Evolutionary conservation across 495 filamentous ascomycete species (phyloP).

Genomic region (Lophiotrema nucula): DNA sequence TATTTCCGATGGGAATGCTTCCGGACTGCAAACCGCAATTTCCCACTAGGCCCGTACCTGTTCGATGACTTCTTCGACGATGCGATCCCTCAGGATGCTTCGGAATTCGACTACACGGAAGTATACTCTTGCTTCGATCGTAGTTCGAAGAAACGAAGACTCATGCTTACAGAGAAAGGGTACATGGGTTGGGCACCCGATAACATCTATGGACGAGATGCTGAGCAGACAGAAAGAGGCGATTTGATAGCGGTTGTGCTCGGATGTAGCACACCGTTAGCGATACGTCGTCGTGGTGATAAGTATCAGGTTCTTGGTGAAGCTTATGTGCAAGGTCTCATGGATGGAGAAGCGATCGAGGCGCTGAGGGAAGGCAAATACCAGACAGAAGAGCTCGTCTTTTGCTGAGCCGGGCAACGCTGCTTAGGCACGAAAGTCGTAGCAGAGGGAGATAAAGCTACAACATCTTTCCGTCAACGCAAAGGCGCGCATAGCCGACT

Average conservation of each 20-base stretch:
- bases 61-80: background rate
- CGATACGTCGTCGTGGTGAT: background rate
- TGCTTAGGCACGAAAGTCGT: too few relatives aligned
- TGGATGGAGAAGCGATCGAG: conserved; percentile 8
- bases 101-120: background rate
- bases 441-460: too few relatives aligned
- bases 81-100: background rate
- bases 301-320: conserved; percentile 3
- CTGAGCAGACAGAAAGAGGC: background rate
- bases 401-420: background rate
- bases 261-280: conserved; percentile 6
- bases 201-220: background rate
- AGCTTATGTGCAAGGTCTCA: conserved; percentile 3
- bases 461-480: too few relatives aligned
- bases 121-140: background rate
- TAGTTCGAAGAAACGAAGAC: background rate
- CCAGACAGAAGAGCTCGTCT: background rate
- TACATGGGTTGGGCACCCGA: conserved; percentile 7
- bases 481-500: too few relatives aligned
- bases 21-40: background rate
- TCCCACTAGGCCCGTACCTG: background rate
- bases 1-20: background rate
- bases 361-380: background rate
- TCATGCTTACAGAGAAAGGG: background rate
- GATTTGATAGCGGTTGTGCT: conserved; percentile 1